These are phyloP conservation scores for Gossypium anomalum DNA, from an alignment of 345 rosid species.

Conservation along the genomic window DNA sequence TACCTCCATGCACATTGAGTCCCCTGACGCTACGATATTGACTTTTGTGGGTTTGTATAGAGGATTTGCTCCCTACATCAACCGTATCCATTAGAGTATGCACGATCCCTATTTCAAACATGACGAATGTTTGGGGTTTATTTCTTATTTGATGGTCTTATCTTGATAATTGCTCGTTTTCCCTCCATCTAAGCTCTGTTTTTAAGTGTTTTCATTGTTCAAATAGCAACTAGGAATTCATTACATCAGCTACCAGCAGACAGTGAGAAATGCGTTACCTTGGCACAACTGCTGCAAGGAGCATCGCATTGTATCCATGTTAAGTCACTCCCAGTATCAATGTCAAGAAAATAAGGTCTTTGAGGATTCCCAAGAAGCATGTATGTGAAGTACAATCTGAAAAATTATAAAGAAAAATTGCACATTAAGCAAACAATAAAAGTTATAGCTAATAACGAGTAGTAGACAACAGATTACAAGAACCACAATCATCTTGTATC, in stretches of 20 bases:
- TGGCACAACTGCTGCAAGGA: conserved; percentile 87
- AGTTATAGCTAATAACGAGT: neutral
- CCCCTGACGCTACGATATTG: conserved; percentile 49
- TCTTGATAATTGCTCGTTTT: neutral
- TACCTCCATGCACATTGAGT: conserved; percentile 58
- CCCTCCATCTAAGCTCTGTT: neutral
- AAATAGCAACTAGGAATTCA: neutral
- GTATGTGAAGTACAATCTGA: conserved; percentile 72
- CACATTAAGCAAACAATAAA: neutral
- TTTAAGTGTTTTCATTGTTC: neutral
- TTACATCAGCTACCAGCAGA: neutral
- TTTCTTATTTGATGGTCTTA: neutral
- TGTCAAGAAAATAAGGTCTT: conserved; percentile 65
- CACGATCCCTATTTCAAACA: neutral
- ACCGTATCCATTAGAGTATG: conserved; percentile 18
- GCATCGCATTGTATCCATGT: conserved; percentile 98
- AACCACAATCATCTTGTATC: neutral
- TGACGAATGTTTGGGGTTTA: neutral
- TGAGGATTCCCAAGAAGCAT: conserved; percentile 66
- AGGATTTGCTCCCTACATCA: conserved; percentile 78
- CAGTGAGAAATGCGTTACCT: conserved; percentile 39
- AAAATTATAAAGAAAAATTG: conserved; percentile 3
- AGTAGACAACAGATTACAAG: neutral
- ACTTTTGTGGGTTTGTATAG: conserved; percentile 65
- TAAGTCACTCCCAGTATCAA: conserved; percentile 94